These are phyloP conservation scores for Gossypium stocksii DNA, from an alignment of 345 rosid species.

Conservation along the genomic window DNA sequence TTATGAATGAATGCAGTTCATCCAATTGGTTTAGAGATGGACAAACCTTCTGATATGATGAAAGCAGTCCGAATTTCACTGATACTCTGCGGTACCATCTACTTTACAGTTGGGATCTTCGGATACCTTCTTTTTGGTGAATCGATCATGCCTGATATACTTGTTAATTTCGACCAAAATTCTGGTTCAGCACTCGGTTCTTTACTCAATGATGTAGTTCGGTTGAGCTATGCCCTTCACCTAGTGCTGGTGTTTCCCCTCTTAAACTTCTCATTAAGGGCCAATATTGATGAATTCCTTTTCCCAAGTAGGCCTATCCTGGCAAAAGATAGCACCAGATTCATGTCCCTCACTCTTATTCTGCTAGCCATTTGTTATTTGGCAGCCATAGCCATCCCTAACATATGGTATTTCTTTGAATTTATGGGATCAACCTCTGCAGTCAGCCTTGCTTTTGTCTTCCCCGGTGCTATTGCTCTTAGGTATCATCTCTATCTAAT, in stretches of 20 bases:
- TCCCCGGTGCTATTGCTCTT: slow-evolving; percentile 72
- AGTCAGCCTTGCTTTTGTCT: slow-evolving; percentile 76
- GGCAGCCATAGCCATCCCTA: slow-evolving; percentile 64
- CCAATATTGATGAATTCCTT: slow-evolving; percentile 61
- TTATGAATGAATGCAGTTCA: slow-evolving; percentile 52
- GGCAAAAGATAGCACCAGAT: slow-evolving; percentile 56
- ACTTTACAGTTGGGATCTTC: slow-evolving; percentile 59
- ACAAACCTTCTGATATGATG: slow-evolving; percentile 53
- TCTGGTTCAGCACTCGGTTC: slow-evolving; percentile 51
- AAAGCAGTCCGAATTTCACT: slow-evolving; percentile 59
- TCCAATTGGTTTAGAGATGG: slow-evolving; percentile 70
- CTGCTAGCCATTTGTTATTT: slow-evolving; percentile 48
- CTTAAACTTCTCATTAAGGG: slow-evolving; percentile 69
- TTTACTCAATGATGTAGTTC: slow-evolving; percentile 52
- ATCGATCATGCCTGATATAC: slow-evolving; percentile 69
- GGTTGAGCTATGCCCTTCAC: slow-evolving; percentile 80
- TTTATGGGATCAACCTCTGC: slow-evolving; percentile 85
- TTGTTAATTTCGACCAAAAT: slow-evolving; percentile 67
- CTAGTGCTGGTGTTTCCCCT: slow-evolving; percentile 87
- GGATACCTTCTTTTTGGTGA: slow-evolving; percentile 88
- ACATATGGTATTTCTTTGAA: slow-evolving; percentile 84
- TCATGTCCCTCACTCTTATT: slow-evolving; percentile 44
- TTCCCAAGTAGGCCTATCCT: slow-evolving; percentile 43
- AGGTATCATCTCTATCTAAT: slow-evolving; percentile 36
- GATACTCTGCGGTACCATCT: slow-evolving; percentile 56